Base-by-base conservation (phyloP, 345 rosid genomes). In the Salix arbutifolia region DNA sequence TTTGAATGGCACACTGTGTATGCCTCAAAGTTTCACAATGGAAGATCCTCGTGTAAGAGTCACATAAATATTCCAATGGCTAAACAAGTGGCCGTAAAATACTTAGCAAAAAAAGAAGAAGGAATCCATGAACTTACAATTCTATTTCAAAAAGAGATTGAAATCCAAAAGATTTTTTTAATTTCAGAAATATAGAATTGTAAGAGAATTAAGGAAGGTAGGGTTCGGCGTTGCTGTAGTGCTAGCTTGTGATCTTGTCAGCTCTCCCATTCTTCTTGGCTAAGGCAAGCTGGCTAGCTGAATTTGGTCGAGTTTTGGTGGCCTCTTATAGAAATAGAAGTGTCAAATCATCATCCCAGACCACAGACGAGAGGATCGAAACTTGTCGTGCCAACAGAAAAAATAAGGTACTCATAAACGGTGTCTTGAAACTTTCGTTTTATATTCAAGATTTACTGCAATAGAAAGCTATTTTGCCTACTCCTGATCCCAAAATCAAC, bases 201-300 rank as follows among this genome's bases (percentile, higher is more conserved):
- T 48, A 16, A 48, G 53, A 48, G 19, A 48, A 48, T 48, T 4
- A 48, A 48, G 53, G 90, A 74, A 78, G 18, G 82, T 87, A 1
- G 90, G 93, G 13, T 88, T 86, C 61, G 91, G 85, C 21, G 67
- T 85, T 42, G 85, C 89, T 56, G 75, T 74, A 17, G 66, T 74
- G 65, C 68, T 87, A 13, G 80, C 68, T 87, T 17, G 80, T 84
- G 91, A 52, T 79, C 46, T 17, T 84, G 40, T 83, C 93, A 1
- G 40, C 82, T 33, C 23, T 81, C 66, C 48, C 82, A 10, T 87
- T 90, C 77, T 83, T 83, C 37, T 71, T 74, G 67, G 86, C 85
- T n/a, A 80, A 78, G 16, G 50, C 78, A 60, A 79, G 86, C 44
- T 67, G 87, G 78, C 46, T 87, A 42, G 68, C 81, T 23, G 88